Conservation (phyloP, 371 early-diverging fungal genomes). For the Syncephalastrum contaminatum region DNA sequence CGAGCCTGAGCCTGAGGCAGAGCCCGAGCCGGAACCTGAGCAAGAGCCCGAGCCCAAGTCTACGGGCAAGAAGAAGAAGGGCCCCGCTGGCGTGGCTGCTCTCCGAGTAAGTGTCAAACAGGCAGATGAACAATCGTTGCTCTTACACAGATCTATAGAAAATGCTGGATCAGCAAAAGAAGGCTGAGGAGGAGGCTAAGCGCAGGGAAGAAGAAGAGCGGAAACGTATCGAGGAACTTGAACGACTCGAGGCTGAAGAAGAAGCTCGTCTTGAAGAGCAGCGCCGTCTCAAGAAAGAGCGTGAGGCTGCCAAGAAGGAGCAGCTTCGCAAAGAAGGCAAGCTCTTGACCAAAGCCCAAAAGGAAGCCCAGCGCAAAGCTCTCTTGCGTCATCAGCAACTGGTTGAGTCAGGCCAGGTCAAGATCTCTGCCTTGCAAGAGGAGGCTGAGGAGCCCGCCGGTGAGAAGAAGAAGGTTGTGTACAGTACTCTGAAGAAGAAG, state of each 20-base stretch:
- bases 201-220: slow-evolving; percentile 40
- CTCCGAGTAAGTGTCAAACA: slow-evolving; percentile 38
- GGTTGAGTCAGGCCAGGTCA: slow-evolving; percentile 71
- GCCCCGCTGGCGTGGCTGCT: slow-evolving; percentile 46
- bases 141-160: slow-evolving; percentile 23
- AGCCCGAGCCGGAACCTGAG: slow-evolving; percentile 21
- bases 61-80: slow-evolving; percentile 42
- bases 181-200: slow-evolving; percentile 51
- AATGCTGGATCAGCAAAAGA: slow-evolving; percentile 51
- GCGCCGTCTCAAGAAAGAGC: slow-evolving; percentile 44
- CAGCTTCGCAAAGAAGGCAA: slow-evolving; percentile 92
- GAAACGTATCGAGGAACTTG: slow-evolving; percentile 44
- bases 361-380: slow-evolving; percentile 77
- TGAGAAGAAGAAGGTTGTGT: slow-evolving; percentile 62
- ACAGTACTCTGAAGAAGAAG: slow-evolving; percentile 39
- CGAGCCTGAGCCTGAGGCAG: slow-evolving; percentile 14
- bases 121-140: not conserved
- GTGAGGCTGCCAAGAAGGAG: slow-evolving; percentile 70
- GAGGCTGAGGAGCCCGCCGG: slow-evolving; percentile 9
- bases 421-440: slow-evolving; percentile 73
- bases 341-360: slow-evolving; percentile 91
- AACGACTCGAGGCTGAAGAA: slow-evolving; percentile 40
- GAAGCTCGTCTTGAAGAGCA: slow-evolving; percentile 47
- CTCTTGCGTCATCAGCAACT: slow-evolving; percentile 78
- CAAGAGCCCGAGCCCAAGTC: slow-evolving; percentile 23